Evolutionary conservation across 1,284 basidiomycete genomes (phyloP).

Genomic region (Boletus mariae): DNA sequence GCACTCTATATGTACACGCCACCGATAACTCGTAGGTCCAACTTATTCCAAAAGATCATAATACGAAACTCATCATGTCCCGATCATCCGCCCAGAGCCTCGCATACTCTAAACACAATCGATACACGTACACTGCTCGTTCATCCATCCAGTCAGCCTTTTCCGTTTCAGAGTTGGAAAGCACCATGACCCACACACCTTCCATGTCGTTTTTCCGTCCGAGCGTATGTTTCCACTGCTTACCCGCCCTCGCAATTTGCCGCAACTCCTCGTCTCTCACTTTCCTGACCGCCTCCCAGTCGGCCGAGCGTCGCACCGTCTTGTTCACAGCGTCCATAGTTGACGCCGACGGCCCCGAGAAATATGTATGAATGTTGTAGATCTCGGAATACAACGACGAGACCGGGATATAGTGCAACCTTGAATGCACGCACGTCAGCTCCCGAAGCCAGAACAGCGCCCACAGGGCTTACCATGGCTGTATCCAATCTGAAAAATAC

Average conservation of each 20-base stretch:
- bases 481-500: slow-evolving; percentile 82
- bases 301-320: slow-evolving; percentile 19
- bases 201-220: slow-evolving; percentile 87
- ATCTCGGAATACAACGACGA: slow-evolving; percentile 84
- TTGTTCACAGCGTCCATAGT: slow-evolving; percentile 56
- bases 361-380: slow-evolving; percentile 89
- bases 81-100: slow-evolving; percentile 81
- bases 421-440: slow-evolving; percentile 31
- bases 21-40: not conserved
- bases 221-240: slow-evolving; percentile 84
- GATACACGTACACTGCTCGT: slow-evolving; percentile 71
- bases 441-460: not conserved
- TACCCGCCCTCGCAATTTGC: slow-evolving; percentile 82
- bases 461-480: slow-evolving; percentile 63
- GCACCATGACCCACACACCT: slow-evolving; percentile 41
- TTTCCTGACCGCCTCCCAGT: slow-evolving; percentile 37
- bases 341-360: slow-evolving; percentile 73
- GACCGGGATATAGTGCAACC: slow-evolving; percentile 92
- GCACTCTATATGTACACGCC: not conserved
- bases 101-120: slow-evolving; percentile 54
- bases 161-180: not conserved
- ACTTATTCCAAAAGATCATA: slow-evolving; percentile 17
- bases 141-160: slow-evolving; percentile 7
- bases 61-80: slow-evolving; percentile 56
- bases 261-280: slow-evolving; percentile 74